A percentile compares a stretch with the other conserved stretches of the same genome.
phyloP scores from a whole-genome alignment of 352 stramenopile genomes.

The Phytophthora cajani region DNA sequence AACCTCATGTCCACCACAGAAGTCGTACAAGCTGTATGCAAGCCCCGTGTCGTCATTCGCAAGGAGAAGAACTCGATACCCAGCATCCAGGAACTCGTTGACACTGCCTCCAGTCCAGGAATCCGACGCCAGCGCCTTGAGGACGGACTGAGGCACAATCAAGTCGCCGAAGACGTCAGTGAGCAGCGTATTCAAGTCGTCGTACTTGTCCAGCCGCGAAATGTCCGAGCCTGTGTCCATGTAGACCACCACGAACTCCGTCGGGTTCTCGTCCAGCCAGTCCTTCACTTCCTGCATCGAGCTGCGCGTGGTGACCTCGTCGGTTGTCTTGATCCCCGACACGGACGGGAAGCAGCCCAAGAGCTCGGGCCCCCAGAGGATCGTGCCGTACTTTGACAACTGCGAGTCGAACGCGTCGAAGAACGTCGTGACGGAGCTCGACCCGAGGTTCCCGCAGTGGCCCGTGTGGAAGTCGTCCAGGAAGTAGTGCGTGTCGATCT shows the following conservation, averaged over 20 bases:
- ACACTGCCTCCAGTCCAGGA: conserved; percentile 46
- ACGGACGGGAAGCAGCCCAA: conserved; percentile 70
- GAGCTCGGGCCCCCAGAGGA: conserved; percentile 54
- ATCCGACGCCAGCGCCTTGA: conserved; percentile 40
- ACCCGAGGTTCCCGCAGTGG: conserved; percentile 63
- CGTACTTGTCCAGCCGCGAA: conserved; percentile 31
- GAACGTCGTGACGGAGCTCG: conserved; percentile 39
- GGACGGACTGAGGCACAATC: conserved; percentile 39
- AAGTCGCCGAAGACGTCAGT: conserved; percentile 52
- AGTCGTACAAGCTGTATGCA: conserved; percentile 44
- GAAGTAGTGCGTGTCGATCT: conserved; percentile 77
- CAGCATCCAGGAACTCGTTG: conserved; percentile 44
- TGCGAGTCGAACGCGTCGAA: conserved; percentile 47
- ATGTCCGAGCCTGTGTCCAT: conserved; percentile 59
- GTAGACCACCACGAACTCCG: conserved; percentile 58
- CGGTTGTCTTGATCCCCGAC: conserved; percentile 55
- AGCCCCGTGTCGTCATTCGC: conserved; percentile 54
- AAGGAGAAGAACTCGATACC: conserved; percentile 50
- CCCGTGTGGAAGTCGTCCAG: conserved; percentile 60
- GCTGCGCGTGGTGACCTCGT: conserved; percentile 42
- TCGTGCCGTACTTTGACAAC: conserved; percentile 49
- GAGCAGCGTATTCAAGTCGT: conserved; percentile 45
- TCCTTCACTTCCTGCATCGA: conserved; percentile 52
- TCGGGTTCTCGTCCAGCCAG: conserved; percentile 55
- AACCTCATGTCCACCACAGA: conserved; percentile 50